phyloP scores from a whole-genome alignment of 2,329 filamentous ascomycete genomes.

The Fusarium musae region DNA sequence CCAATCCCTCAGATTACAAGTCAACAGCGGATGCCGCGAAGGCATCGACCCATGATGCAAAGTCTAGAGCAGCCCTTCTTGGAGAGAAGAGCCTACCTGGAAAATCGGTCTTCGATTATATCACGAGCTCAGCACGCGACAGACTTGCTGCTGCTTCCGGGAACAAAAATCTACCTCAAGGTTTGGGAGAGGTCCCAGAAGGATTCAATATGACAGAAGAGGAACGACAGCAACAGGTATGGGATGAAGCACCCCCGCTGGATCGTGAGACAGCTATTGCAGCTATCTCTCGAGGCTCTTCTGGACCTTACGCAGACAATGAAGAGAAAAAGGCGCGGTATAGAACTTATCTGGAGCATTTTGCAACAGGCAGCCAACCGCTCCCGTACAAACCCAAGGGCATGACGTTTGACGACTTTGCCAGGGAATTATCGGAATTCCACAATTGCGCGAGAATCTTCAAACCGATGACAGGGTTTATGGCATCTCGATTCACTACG shows the following conservation, averaged over 20 bases:
- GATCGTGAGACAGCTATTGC: slow-evolving; percentile 75
- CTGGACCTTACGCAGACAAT: slow-evolving; percentile 85
- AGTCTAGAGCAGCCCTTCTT: slow-evolving; percentile 79
- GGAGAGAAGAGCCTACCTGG: slow-evolving; percentile 83
- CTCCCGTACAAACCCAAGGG: slow-evolving; percentile 61
- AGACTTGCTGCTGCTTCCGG: slow-evolving; percentile 81
- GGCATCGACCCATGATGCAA: slow-evolving; percentile 78
- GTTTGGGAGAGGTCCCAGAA: slow-evolving; percentile 76
- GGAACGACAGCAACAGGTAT: slow-evolving; percentile 68
- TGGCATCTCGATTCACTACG: slow-evolving; percentile 93
- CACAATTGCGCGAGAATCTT: slow-evolving; percentile 75
- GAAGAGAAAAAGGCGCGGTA: slow-evolving; percentile 84
- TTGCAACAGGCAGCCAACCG: slow-evolving; percentile 60
- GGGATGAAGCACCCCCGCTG: slow-evolving; percentile 70
- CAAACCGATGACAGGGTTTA: slow-evolving; percentile 88
- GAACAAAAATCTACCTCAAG: slow-evolving; percentile 79
- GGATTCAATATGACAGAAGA: slow-evolving; percentile 72
- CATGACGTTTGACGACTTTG: slow-evolving; percentile 76
- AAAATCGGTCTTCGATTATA: slow-evolving; percentile 95
- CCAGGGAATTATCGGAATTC: slow-evolving; percentile 83
- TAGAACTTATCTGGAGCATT: slow-evolving; percentile 80
- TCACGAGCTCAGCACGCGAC: slow-evolving; percentile 81
- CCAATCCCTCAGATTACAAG: slow-evolving; percentile 55
- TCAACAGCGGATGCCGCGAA: slow-evolving; percentile 84
- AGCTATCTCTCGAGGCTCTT: slow-evolving; percentile 71